phyloP scores from a whole-genome alignment of 2,329 filamentous ascomycete species.

The Arthrobotrys conoides region DNA sequence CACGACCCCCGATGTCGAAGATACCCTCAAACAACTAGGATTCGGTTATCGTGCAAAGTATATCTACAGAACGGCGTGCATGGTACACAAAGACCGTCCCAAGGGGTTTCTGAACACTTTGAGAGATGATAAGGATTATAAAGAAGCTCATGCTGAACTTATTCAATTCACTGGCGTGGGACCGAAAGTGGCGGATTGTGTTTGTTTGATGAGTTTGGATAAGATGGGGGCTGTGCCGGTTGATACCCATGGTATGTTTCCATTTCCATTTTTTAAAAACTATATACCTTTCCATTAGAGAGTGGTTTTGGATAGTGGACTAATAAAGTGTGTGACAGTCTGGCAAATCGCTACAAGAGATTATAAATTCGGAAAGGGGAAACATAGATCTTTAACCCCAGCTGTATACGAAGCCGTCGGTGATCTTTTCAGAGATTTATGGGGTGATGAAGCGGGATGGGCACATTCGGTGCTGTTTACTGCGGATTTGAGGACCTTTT shows the following conservation, averaged over 20 bases:
- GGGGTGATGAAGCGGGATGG: constrained; percentile 96
- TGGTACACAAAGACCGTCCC: constrained; percentile 78
- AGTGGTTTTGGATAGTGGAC: constrained; percentile 1
- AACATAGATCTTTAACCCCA: constrained; percentile 88
- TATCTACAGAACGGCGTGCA: constrained; percentile 85
- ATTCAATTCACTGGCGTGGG: constrained; percentile 88
- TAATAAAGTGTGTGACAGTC: constrained; percentile 70
- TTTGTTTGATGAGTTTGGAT: constrained; percentile 93
- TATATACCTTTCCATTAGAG: too few species aligned
- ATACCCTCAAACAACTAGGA: constrained; percentile 82
- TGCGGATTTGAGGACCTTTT: constrained; percentile 88
- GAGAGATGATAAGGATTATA: constrained; percentile 81
- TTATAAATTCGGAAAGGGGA: constrained; percentile 89
- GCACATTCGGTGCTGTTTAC: constrained; percentile 95
- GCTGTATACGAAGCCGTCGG: constrained; percentile 90
- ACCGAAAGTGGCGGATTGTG: constrained; percentile 96
- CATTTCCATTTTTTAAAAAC: too few species aligned
- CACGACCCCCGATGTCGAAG: constrained; percentile 81
- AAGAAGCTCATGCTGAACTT: constrained; percentile 83
- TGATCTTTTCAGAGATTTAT: constrained; percentile 87
- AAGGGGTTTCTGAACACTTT: constrained; percentile 82
- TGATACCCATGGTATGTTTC: constrained; percentile 81
- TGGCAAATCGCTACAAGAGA: constrained; percentile 98
- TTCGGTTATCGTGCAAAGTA: constrained; percentile 97
- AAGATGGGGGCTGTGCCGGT: constrained; percentile 97